These are phyloP conservation scores for Domatiomyces catenatus DNA, from an alignment of 2,329 filamentous ascomycete species.

Conservation along the genomic window DNA sequence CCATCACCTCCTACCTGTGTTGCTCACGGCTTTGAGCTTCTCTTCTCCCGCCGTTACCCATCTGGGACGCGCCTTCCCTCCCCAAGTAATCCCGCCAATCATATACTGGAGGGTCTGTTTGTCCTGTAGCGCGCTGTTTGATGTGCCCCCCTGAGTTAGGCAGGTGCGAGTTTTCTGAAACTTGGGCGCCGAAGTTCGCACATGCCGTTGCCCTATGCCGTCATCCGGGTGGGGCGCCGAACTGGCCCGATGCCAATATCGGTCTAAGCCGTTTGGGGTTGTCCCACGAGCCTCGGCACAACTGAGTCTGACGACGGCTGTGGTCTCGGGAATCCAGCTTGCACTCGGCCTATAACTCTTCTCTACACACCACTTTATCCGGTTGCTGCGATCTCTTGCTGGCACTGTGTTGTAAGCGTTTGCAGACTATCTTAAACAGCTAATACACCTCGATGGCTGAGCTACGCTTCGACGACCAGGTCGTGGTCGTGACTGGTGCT, in stretches of 20 bases:
- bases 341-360: background rate
- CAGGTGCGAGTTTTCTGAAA: too few species aligned
- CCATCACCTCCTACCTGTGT: background rate
- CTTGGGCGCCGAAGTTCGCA: background rate
- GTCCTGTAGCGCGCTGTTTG: too few species aligned
- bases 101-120: too few species aligned
- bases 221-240: background rate
- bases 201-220: background rate
- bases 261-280: background rate
- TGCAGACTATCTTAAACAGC: background rate
- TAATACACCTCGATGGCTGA: conserved; percentile 23
- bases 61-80: too few species aligned
- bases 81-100: too few species aligned
- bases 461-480: conserved; percentile 75
- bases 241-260: background rate
- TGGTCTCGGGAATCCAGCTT: background rate
- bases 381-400: background rate
- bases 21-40: too few species aligned
- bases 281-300: background rate
- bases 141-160: too few species aligned
- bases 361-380: background rate
- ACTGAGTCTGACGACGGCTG: background rate
- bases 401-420: conserved; percentile 1
- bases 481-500: conserved; percentile 74
- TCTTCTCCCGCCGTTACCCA: too few species aligned